These are phyloP conservation scores for Fusarium sororula DNA, from an alignment of 2,329 filamentous ascomycete species.

Conservation along the genomic window DNA sequence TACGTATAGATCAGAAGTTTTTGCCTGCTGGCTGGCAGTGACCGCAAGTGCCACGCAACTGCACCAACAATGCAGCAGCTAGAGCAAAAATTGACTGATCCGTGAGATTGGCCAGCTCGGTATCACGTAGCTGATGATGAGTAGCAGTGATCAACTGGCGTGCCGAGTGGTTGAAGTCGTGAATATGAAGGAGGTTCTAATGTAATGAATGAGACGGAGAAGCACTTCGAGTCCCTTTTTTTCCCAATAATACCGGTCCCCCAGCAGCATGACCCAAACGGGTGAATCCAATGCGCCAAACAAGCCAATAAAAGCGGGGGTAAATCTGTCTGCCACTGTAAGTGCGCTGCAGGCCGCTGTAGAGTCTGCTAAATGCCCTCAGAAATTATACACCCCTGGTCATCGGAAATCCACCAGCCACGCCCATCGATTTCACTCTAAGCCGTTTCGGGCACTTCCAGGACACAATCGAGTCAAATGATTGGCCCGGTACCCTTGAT, in stretches of 20 bases:
- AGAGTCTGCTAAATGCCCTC: slow-evolving; percentile 3
- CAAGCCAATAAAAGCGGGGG: slow-evolving; percentile 29
- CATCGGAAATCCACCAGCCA: slow-evolving; percentile 30
- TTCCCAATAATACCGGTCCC: slow-evolving; percentile 37
- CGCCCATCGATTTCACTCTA: slow-evolving; percentile 34
- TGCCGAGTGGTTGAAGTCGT: slow-evolving; percentile 22
- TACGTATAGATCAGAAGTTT: slow-evolving; percentile 45
- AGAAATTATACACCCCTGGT: slow-evolving; percentile 19
- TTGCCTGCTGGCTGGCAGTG: slow-evolving; percentile 32
- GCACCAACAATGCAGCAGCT: slow-evolving; percentile 25
- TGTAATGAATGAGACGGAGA: slow-evolving; percentile 41
- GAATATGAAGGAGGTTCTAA: slow-evolving; percentile 34
- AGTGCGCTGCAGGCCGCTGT: slow-evolving; percentile 26
- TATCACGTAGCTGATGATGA: slow-evolving; percentile 14
- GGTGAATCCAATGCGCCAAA: slow-evolving; percentile 37
- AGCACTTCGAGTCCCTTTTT: slow-evolving; percentile 43
- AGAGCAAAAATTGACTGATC: slow-evolving; percentile 12
- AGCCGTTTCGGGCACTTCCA: slow-evolving; percentile 41
- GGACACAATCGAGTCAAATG: slow-evolving; percentile 4
- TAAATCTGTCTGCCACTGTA: slow-evolving; percentile 11
- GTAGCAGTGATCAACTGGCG: slow-evolving; percentile 23
- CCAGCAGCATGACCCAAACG: slow-evolving; percentile 27
- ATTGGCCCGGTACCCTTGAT: slow-evolving; percentile 45
- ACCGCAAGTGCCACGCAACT: slow-evolving; percentile 35
- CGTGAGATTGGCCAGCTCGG: neutral